A percentile compares a stretch with the other conserved stretches of the same genome.
These are phyloP conservation scores for Fusarium proliferatum DNA, from an alignment of 2,329 filamentous ascomycete genomes.

Conservation along the genomic window DNA sequence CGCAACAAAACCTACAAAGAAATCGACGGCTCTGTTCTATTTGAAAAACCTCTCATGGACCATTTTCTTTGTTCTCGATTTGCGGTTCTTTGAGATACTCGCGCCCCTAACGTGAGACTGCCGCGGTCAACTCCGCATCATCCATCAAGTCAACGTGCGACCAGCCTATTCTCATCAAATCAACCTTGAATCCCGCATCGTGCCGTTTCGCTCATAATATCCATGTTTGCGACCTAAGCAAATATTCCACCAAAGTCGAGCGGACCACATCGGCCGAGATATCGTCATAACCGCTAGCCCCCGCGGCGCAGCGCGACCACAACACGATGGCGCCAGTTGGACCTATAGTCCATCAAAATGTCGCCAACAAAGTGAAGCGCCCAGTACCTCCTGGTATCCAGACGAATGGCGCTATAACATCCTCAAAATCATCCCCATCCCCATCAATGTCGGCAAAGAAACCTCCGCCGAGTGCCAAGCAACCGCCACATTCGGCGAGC, in stretches of 20 bases:
- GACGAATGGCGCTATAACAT: constrained; percentile 67
- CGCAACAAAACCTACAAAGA: not conserved
- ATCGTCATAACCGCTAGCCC: constrained; percentile 32
- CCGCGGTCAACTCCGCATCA: constrained; percentile 41
- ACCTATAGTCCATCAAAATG: constrained; percentile 58
- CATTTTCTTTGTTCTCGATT: constrained; percentile 16
- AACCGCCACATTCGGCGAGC: constrained; percentile 49
- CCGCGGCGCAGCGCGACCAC: constrained; percentile 44
- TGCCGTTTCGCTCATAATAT: constrained; percentile 29
- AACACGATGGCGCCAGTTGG: constrained; percentile 67
- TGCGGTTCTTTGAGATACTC: constrained; percentile 31
- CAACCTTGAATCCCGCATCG: constrained; percentile 19
- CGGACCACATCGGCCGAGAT: constrained; percentile 28
- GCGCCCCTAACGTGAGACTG: constrained; percentile 22
- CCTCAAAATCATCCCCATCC: constrained; percentile 69
- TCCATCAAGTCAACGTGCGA: constrained; percentile 37
- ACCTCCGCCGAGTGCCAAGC: constrained; percentile 58
- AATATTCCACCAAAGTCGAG: constrained; percentile 16
- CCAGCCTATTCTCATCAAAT: constrained; percentile 12
- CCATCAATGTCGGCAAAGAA: constrained; percentile 68
- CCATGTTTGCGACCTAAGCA: constrained; percentile 40
- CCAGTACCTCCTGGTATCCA: constrained; percentile 74
- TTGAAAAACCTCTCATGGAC: constrained; percentile 22
- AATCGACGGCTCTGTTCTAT: not conserved
- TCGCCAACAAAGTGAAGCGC: constrained; percentile 72